Evolutionary conservation across 2,329 filamentous ascomycete species (phyloP), one percentile per base, ranked within the genome.

Genomic region (Penicillium sp.): DNA sequence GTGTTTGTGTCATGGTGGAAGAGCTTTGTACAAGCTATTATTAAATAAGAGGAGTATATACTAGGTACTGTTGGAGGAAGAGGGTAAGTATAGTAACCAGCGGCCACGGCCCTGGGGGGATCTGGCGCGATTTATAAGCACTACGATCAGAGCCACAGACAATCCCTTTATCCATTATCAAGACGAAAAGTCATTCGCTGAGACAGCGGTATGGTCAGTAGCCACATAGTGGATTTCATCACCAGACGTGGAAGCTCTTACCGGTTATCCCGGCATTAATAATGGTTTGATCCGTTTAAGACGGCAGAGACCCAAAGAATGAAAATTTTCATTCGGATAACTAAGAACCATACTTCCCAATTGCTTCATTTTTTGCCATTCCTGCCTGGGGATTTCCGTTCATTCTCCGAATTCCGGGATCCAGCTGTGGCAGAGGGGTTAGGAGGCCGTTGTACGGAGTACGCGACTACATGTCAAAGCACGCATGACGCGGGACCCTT

Each of bases 71-170:
- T 42, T 24, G 9, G 14, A 40, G 29, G 29, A 50, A 38, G 4
- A 45, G 26, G 16, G 20, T 11, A 37, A n/a, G 26, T 37, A 4
- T 31, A 34, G 11, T 32, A 48, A 20, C 11, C 32, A 48, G 37
- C 20, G 22, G 26, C 34, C 24, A 5, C 20, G 31, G 35, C 43
- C 22, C 24, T 24, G 31, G 26, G 31, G 50, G 47, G 32, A 32
- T 45, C 56, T 45, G 24, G 26, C 44, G 22, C 55, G 50, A 62
- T 66, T 66, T 66, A 66, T 66, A 66, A 66, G 63, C 63, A 54
- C 35, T 38, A 42, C 46, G 13, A 40, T 39, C 44, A 38, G 42
- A 38, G 50, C 55, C 44, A 56, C 57, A 42, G 47, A 62, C 48
- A 48, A 29, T 49, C 43, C 29, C 20, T 59, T 44, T 56, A 51